Base-by-base conservation (phyloP, 1,284 basidiomycete species). In the Phellinidium pouzarii region DNA sequence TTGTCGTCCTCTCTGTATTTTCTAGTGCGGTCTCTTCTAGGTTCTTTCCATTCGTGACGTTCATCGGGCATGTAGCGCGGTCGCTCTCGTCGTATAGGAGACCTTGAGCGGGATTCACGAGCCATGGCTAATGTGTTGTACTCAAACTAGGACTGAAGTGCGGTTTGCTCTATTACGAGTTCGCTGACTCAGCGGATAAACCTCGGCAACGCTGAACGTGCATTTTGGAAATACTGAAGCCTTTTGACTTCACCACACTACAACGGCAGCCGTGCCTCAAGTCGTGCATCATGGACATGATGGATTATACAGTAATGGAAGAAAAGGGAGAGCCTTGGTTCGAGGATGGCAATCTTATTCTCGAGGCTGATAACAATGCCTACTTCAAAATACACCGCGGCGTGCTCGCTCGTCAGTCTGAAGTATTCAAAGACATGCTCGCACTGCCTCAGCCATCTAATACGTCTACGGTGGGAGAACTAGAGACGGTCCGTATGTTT, bases 361-460 rank as follows among this genome's bases (percentile, higher is more conserved):
- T 61, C 22, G 48, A 50, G n/a, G 57, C 57, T 8, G 55, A 57
- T 14, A 49, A 53, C 23, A 48, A 49, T 23, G 56, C 53, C n/a
- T 44, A 54, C 17, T 61, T 61, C 49, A 57, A 55, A 31, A 50
- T 82, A 4, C 79, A 82, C 61, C 73, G 77, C 25, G 77, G 79
- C 29, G 71, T 82, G 42, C 70, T 84, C 57, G 71, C 74, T 0
- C 68, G 79, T 36, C 78, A 81, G 60, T 82, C 80, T 14, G 78
- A 80, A 59, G 66, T 82, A 40, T 82, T 84, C 60, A 68, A 72
- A 49, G 71, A 75, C 31, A 80, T 82, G 78, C 75, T 82, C 57
- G 68, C 73, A 31, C 61, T 82, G 14, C 76, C 79, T 4, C 72
- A 75, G 53, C 71, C 75, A 9, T 42, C 47, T 17, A 19, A 38